A percentile compares a stretch with the other conserved stretches of the same genome.
These are phyloP conservation scores for Phytophthora fragariae DNA, from an alignment of 352 stramenopile species.

Conservation along the genomic window DNA sequence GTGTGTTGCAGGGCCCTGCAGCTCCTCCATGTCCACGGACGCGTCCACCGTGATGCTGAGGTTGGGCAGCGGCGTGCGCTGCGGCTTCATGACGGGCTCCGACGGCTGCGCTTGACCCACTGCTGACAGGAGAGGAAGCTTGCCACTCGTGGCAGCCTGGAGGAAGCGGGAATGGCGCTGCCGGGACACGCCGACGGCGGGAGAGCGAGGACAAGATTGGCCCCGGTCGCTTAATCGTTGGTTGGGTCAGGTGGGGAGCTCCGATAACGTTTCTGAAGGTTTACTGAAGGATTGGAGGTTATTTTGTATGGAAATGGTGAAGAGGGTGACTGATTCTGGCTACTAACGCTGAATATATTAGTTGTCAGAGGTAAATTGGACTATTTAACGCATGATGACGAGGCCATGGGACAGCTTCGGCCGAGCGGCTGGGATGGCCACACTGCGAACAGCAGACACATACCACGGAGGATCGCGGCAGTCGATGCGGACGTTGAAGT, in stretches of 20 bases:
- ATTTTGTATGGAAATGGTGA: not conserved
- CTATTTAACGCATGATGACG: not conserved
- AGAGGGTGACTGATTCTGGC: not conserved
- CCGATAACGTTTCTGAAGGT: not conserved
- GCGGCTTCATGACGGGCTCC: conserved; percentile 12
- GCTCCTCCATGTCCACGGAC: conserved; percentile 42
- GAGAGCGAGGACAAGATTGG: conserved; percentile 16
- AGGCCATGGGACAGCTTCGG: conserved; percentile 18
- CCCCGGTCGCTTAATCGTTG: conserved; percentile 17
- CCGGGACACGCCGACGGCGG: conserved; percentile 8
- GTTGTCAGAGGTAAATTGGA: not conserved
- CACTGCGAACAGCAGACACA: conserved; percentile 6
- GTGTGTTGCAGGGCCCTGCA: conserved; percentile 51
- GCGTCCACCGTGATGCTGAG: conserved; percentile 45
- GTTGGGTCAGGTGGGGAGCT: not conserved
- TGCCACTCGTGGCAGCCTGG: not conserved
- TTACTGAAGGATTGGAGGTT: not conserved
- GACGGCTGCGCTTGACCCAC: not conserved
- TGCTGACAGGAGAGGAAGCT: not conserved
- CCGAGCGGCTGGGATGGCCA: conserved; percentile 17
- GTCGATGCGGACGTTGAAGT: conserved; percentile 9
- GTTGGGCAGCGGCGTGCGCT: conserved; percentile 32
- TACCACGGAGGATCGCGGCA: conserved; percentile 8
- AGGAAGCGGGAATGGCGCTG: conserved; percentile 25
- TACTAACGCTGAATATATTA: not conserved